phyloP scores from a whole-genome alignment of 2,329 filamentous ascomycete genomes.

The Decorospora gaudefroyi region DNA sequence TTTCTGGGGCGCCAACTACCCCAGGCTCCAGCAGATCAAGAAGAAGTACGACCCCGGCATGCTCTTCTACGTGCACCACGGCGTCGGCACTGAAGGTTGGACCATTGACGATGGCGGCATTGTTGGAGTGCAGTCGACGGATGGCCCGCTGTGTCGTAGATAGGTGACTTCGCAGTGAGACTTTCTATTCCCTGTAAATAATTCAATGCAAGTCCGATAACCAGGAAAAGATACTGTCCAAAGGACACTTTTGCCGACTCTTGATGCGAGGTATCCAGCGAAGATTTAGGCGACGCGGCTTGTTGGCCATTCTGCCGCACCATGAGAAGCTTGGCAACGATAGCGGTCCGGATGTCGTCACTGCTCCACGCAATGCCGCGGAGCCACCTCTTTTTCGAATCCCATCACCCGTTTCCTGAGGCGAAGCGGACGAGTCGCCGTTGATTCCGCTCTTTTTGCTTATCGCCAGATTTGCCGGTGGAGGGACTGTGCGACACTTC shows the following conservation, averaged over 20 bases:
- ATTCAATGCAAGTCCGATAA: conserved; percentile 5
- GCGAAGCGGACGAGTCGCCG: conserved; percentile 11
- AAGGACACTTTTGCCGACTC: not conserved
- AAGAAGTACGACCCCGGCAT: conserved; percentile 37
- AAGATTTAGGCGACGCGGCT: too few relatives aligned
- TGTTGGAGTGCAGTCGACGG: conserved; percentile 38
- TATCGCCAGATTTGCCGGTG: conserved; percentile 10
- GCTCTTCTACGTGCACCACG: conserved; percentile 42
- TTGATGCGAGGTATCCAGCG: not conserved
- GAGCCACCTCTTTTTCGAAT: too few relatives aligned
- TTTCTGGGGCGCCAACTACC: conserved; percentile 49
- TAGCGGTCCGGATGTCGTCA: too few relatives aligned
- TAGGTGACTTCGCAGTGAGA: conserved; percentile 5
- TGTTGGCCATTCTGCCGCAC: too few relatives aligned
- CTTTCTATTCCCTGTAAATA: conserved; percentile 7
- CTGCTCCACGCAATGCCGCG: too few relatives aligned
- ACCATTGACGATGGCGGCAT: conserved; percentile 34
- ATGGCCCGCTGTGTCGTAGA: conserved; percentile 36
- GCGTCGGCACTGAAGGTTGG: conserved; percentile 42
- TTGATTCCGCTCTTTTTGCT: conserved; percentile 13
- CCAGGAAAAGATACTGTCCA: not conserved
- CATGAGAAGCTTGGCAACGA: too few relatives aligned
- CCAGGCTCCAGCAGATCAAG: conserved; percentile 34
- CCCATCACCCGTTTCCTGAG: conserved; percentile 5
- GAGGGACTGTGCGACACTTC: conserved; percentile 17